Evolutionary conservation across 768 basidiomycete genomes (phyloP).

Genomic region (Peribolospora baueri): DNA sequence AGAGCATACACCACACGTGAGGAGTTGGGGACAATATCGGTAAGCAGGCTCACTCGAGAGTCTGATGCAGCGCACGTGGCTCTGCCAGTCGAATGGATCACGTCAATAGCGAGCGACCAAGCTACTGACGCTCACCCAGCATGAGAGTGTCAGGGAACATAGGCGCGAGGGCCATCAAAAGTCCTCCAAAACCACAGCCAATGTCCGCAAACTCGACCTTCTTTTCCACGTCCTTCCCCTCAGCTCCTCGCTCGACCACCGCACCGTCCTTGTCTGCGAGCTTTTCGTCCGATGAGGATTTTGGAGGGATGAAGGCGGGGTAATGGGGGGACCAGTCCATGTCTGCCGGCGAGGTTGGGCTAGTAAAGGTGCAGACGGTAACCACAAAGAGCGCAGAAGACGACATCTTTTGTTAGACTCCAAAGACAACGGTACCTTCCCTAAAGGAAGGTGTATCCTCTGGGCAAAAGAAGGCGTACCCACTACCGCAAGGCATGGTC

Average conservation of each 20-base stretch:
- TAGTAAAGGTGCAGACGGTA: conserved; percentile 3
- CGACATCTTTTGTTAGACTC: not conserved
- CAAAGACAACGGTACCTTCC: not conserved
- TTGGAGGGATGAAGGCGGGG: conserved; percentile 32
- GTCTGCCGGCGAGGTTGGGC: conserved; percentile 41
- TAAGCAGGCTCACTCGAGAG: not conserved
- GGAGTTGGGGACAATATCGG: not conserved
- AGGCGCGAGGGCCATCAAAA: conserved; percentile 67
- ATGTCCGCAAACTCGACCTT: conserved; percentile 84
- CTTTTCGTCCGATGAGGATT: too few species aligned
- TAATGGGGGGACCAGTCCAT: conserved; percentile 70
- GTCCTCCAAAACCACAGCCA: conserved; percentile 91
- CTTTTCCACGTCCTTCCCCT: conserved; percentile 23
- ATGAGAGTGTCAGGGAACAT: conserved; percentile 76
- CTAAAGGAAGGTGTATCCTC: not conserved
- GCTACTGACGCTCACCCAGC: conserved; percentile 40
- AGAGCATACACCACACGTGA: not conserved
- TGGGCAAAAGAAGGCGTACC: conserved; percentile 6
- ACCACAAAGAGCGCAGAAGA: not conserved
- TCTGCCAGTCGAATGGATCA: too few species aligned
- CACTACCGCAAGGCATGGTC: conserved; percentile 55
- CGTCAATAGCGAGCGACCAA: too few species aligned
- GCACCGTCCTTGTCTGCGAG: not conserved
- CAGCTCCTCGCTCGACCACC: conserved; percentile 4
- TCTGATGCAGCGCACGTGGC: too few species aligned